These are phyloP conservation scores for Arxiozyma bovina DNA, from an alignment of 1,139 yeast genomes.

Conservation along the genomic window DNA sequence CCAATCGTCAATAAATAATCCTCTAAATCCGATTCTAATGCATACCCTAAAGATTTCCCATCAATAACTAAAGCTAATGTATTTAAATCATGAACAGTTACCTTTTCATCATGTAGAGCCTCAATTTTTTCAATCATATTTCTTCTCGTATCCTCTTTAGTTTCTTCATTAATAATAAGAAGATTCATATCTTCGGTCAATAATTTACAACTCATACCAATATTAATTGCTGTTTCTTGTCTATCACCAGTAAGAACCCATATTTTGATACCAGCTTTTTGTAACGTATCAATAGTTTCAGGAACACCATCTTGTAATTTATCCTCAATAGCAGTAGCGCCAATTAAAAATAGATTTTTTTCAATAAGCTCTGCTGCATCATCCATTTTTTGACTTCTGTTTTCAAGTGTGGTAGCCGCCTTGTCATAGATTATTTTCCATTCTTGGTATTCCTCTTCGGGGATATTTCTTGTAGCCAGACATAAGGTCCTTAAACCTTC, in stretches of 20 bases:
- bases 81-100: conserved; percentile 60
- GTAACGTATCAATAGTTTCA: conserved; percentile 88
- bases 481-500: conserved; percentile 94
- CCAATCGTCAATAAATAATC: conserved; percentile 74
- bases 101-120: conserved; percentile 63
- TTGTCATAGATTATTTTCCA: conserved; percentile 58
- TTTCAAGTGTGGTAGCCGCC: conserved; percentile 73
- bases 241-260: conserved; percentile 99
- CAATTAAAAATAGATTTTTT: conserved; percentile 65
- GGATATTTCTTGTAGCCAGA: conserved; percentile 73
- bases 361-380: conserved; percentile 83
- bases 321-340: conserved; percentile 98
- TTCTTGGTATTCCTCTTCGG: conserved; percentile 63
- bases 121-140: conserved; percentile 68
- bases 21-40: conserved; percentile 74
- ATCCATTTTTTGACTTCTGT: conserved; percentile 70
- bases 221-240: conserved; percentile 98
- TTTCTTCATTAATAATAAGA: conserved; percentile 78
- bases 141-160: conserved; percentile 59
- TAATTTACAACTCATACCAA: conserved; percentile 94
- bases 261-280: conserved; percentile 90
- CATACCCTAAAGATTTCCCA: conserved; percentile 81
- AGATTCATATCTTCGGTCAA: conserved; percentile 94
- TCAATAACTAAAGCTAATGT: conserved; percentile 87
- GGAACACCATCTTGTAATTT: conserved; percentile 97